Evolutionary conservation across 139 green algal species (phyloP).

Genomic region (Deuterostichococcus epilithicus): DNA sequence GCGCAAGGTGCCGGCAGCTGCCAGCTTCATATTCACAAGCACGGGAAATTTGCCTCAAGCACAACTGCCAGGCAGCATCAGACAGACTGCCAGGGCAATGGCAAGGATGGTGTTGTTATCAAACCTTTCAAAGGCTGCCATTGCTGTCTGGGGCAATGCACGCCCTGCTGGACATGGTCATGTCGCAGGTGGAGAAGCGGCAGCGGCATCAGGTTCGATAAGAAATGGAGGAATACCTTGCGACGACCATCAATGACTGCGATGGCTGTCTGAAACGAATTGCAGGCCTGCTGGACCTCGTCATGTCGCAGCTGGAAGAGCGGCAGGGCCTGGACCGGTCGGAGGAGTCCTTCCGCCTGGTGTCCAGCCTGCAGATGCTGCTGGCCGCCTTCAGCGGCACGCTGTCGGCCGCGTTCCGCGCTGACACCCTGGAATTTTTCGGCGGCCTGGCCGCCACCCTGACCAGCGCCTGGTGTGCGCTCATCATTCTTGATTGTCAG

Average conservation of each 20-base stretch:
- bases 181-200: no score
- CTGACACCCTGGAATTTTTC: conserved; percentile 32
- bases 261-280: no score
- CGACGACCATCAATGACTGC: no score
- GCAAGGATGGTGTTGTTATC: background rate
- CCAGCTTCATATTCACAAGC: background rate
- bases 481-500: no score
- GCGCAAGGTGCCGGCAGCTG: conserved; percentile 28
- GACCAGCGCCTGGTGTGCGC: background rate
- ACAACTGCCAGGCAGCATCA: background rate
- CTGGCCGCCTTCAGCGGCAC: conserved; percentile 31
- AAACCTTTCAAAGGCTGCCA: background rate
- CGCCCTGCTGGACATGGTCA: no score
- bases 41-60: no score
- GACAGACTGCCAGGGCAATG: background rate
- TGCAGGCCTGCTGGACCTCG: conserved; percentile 25
- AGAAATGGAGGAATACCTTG: no score
- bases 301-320: conserved; percentile 24
- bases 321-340: conserved; percentile 7
- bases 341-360: conserved; percentile 27
- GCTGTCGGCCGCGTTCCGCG: conserved; percentile 27
- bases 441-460: conserved; percentile 1
- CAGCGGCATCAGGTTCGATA: background rate
- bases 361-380: conserved; percentile 26
- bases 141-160: no score